Conservation (phyloP, 2,329 filamentous ascomycete species). For the Colletotrichum chlorophyti region DNA sequence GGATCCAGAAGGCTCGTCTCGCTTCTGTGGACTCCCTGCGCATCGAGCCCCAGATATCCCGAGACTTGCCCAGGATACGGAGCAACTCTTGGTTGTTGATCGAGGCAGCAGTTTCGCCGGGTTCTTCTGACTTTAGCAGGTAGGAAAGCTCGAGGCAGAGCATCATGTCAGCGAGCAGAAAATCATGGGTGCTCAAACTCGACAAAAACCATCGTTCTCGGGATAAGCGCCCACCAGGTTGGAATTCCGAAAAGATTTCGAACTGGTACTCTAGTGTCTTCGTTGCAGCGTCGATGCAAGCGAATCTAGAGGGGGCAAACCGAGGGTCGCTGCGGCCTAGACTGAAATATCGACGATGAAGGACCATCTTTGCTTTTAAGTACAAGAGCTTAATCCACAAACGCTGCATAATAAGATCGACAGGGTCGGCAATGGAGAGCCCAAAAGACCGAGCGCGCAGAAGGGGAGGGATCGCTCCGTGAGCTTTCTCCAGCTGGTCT, state of each 20-base stretch:
- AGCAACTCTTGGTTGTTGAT: slow-evolving; percentile 35
- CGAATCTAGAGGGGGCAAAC: slow-evolving; percentile 46
- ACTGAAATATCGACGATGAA: slow-evolving; percentile 44
- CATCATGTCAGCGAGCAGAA: slow-evolving; percentile 54
- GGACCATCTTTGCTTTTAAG: slow-evolving; percentile 47
- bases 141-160: slow-evolving; percentile 46
- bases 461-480: slow-evolving; percentile 39
- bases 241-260: slow-evolving; percentile 47
- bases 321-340: slow-evolving; percentile 40
- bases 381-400: slow-evolving; percentile 46
- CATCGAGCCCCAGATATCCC: slow-evolving; percentile 36
- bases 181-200: slow-evolving; percentile 51
- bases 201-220: slow-evolving; percentile 50
- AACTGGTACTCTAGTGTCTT: slow-evolving; percentile 50
- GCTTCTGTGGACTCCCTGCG: slow-evolving; percentile 36
- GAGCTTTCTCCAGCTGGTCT: slow-evolving; percentile 41
- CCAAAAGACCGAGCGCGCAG: slow-evolving; percentile 37
- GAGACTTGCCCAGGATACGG: slow-evolving; percentile 35
- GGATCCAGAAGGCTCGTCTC: slow-evolving; percentile 37
- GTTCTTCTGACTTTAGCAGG: slow-evolving; percentile 15
- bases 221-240: slow-evolving; percentile 45
- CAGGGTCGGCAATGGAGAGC: slow-evolving; percentile 42
- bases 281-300: slow-evolving; percentile 52
- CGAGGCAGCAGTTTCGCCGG: slow-evolving; percentile 18
- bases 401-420: slow-evolving; percentile 45